Conservation (phyloP, 2,329 filamentous ascomycete species). For the Ascochyta rabiei region DNA sequence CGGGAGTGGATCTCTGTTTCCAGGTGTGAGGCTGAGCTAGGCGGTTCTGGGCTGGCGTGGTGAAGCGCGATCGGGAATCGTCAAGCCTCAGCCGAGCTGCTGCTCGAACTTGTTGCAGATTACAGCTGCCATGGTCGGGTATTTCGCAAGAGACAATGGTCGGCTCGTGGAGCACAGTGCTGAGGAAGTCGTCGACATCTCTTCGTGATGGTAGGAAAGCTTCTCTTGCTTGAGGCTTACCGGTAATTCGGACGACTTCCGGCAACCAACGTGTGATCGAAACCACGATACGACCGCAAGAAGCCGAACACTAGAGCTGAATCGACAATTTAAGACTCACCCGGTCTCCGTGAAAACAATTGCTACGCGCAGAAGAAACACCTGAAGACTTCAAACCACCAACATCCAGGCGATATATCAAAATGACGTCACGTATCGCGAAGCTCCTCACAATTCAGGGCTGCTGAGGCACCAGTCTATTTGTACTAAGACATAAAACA, state of each 20-base stretch:
- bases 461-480: background rate
- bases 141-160: background rate
- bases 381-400: no score
- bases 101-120: background rate
- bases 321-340: no score
- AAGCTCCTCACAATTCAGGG: background rate
- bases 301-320: background rate
- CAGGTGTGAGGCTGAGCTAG: conserved; percentile 14
- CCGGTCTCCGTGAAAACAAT: no score
- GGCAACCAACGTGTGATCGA: background rate
- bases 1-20: conserved; percentile 4
- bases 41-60: conserved; percentile 6
- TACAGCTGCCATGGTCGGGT: background rate
- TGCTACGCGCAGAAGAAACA: no score
- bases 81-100: background rate
- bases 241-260: background rate
- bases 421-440: conserved; percentile 10
- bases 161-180: background rate
- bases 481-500: no score
- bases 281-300: background rate
- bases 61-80: conserved; percentile 6
- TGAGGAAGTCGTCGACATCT: background rate
- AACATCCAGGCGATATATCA: background rate
- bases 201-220: background rate
- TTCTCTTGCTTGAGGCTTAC: background rate